Evolutionary conservation across 768 basidiomycete genomes (phyloP).

Genomic region (Naganishia onofrii): DNA sequence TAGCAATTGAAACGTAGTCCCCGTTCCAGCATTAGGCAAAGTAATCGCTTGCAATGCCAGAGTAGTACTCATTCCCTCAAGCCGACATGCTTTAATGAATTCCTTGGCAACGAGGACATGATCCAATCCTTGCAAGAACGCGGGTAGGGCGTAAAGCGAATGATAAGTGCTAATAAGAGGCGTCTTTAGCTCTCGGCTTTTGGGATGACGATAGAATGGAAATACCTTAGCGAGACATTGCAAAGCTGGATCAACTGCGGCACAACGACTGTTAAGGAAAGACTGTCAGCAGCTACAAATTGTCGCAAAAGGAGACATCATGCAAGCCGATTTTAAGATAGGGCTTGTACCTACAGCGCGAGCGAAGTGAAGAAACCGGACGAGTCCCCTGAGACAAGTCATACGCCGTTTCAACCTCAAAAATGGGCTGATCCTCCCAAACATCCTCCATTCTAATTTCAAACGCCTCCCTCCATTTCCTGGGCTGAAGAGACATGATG

Average conservation of each 20-base stretch:
- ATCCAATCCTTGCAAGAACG: slow-evolving; percentile 3
- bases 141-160: slow-evolving; percentile 6
- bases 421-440: slow-evolving; percentile 14
- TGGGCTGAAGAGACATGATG: neutral
- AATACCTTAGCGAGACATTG: slow-evolving; percentile 7
- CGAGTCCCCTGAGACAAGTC: neutral
- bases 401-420: slow-evolving; percentile 4
- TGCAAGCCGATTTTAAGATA: neutral
- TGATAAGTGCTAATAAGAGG: slow-evolving; percentile 5
- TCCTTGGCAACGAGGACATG: slow-evolving; percentile 1
- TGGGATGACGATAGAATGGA: too few species aligned
- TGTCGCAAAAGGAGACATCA: neutral
- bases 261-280: neutral
- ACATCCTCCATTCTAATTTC: neutral
- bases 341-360: slow-evolving; percentile 7
- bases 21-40: neutral
- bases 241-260: slow-evolving; percentile 8
- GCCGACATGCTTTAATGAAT: neutral
- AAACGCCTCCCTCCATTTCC: neutral
- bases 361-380: slow-evolving; percentile 8
- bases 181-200: neutral
- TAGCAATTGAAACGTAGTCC: neutral
- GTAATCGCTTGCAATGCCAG: slow-evolving; percentile 9
- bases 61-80: neutral
- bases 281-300: neutral